These are phyloP conservation scores for Yamadazyma phyllophila DNA, from an alignment of 805 yeast genomes.

Conservation along the genomic window DNA sequence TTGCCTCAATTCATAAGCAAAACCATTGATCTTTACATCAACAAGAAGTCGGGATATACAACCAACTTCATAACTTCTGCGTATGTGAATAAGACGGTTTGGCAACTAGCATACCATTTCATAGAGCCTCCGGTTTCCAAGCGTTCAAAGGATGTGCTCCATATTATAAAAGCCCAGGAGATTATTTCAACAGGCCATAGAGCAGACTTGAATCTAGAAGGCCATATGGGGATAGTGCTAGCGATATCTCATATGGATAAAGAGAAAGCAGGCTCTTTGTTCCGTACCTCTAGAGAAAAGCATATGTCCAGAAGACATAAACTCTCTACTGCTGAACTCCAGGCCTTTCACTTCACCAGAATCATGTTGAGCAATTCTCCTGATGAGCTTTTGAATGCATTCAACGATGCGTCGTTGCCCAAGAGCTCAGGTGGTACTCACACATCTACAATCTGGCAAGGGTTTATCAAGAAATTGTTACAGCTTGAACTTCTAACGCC, in stretches of 20 bases:
- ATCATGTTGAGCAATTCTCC: slow-evolving; percentile 30
- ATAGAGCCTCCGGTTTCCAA: slow-evolving; percentile 6
- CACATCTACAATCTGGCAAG: slow-evolving; percentile 33
- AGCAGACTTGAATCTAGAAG: slow-evolving; percentile 23
- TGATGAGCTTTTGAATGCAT: slow-evolving; percentile 33
- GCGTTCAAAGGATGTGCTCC: slow-evolving; percentile 11
- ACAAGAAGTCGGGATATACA: slow-evolving; percentile 20
- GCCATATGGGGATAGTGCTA: slow-evolving; percentile 37
- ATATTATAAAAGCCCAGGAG: slow-evolving; percentile 27
- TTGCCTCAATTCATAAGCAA: slow-evolving; percentile 18
- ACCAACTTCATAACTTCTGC: slow-evolving; percentile 20
- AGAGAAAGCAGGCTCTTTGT: slow-evolving; percentile 25
- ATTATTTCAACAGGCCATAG: slow-evolving; percentile 15
- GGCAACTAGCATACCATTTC: slow-evolving; percentile 26
- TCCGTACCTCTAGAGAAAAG: slow-evolving; percentile 11
- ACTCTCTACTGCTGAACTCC: slow-evolving; percentile 19
- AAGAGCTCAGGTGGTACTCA: slow-evolving; percentile 9
- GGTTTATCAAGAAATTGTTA: slow-evolving; percentile 30
- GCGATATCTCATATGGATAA: slow-evolving; percentile 24
- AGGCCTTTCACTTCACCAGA: slow-evolving; percentile 23
- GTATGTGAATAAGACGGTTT: slow-evolving; percentile 22
- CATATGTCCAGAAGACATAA: slow-evolving; percentile 20
- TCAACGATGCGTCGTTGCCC: slow-evolving; percentile 25
- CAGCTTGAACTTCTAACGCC: slow-evolving; percentile 33
- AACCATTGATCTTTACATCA: slow-evolving; percentile 19